Percentiles rank a stretch among this genome's conserved stretches.
Evolutionary conservation across 176 grass and related monocot species (phyloP).

Genomic region (Raddia distichophylla): DNA sequence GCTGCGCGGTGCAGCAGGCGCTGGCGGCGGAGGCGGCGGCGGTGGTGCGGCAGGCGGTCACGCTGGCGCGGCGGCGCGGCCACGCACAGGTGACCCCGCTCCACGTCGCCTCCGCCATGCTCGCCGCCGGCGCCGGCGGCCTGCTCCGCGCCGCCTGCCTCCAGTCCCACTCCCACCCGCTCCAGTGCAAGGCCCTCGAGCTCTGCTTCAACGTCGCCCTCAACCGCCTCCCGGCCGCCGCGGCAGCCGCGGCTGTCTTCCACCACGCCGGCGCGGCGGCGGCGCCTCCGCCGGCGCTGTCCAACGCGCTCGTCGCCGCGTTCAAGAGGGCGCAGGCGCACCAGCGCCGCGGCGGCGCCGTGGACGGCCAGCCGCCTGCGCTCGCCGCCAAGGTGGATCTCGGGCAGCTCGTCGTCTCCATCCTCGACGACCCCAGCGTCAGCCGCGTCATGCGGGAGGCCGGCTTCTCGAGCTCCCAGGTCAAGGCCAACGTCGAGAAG

Average conservation of each 20-base stretch:
- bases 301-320: conserved; percentile 95
- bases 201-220: conserved; percentile 99
- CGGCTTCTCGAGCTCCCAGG: conserved; percentile 81
- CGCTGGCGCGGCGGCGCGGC: conserved; percentile 68
- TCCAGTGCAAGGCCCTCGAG: conserved; percentile 96
- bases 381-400: conserved; percentile 72
- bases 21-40: conserved; percentile 69
- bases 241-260: conserved; percentile 42
- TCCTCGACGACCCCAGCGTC: conserved; percentile 95
- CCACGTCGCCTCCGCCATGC: conserved; percentile 90
- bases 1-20: conserved; percentile 85
- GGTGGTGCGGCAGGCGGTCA: conserved; percentile 73
- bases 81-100: conserved; percentile 95
- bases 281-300: conserved; percentile 58
- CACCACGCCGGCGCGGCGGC: conserved; percentile 30
- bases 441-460: conserved; percentile 97
- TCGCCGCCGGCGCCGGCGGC: conserved; percentile 49
- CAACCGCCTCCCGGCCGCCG: conserved; percentile 81
- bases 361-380: conserved; percentile 47
- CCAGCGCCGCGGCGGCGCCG: conserved; percentile 67
- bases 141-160: conserved; percentile 84
- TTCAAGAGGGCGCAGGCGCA: conserved; percentile 94
- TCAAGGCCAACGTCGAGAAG: conserved; percentile 80
- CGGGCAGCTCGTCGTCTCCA: conserved; percentile 86
- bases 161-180: conserved; percentile 85